These are phyloP conservation scores for Casuarina equisetifolia DNA, from an alignment of 306 rosid species.

Conservation along the genomic window DNA sequence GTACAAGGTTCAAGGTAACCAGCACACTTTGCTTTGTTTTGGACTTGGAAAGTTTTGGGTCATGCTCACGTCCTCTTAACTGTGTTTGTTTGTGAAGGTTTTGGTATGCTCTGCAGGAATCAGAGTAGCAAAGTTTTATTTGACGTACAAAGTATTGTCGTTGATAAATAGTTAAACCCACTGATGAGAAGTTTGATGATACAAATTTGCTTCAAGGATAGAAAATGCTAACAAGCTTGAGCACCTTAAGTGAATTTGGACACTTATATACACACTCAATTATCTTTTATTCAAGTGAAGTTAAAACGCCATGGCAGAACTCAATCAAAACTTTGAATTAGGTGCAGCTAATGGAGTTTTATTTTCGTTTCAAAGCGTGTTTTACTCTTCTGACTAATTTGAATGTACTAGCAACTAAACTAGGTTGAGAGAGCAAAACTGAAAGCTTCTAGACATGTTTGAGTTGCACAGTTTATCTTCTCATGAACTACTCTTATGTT, in stretches of 20 bases:
- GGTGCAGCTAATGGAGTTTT: not conserved
- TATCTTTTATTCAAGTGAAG: not conserved
- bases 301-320: not conserved
- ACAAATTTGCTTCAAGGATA: not conserved
- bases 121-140: not conserved
- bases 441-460: not conserved
- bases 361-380: not conserved
- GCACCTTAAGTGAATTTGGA: not conserved
- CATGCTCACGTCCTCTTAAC: not conserved
- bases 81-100: not conserved
- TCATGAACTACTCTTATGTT: constrained; percentile 19
- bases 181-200: not conserved
- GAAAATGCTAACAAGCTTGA: not conserved
- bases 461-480: not conserved
- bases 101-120: not conserved
- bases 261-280: not conserved
- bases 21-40: not conserved
- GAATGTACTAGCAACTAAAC: not conserved
- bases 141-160: not conserved
- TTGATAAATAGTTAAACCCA: too few relatives aligned
- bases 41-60: not conserved
- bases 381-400: not conserved
- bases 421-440: not conserved
- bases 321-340: not conserved
- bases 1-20: constrained; percentile 91